phyloP scores from a whole-genome alignment of 176 grass and related monocot genomes.

The Thinopyrum elongatum region DNA sequence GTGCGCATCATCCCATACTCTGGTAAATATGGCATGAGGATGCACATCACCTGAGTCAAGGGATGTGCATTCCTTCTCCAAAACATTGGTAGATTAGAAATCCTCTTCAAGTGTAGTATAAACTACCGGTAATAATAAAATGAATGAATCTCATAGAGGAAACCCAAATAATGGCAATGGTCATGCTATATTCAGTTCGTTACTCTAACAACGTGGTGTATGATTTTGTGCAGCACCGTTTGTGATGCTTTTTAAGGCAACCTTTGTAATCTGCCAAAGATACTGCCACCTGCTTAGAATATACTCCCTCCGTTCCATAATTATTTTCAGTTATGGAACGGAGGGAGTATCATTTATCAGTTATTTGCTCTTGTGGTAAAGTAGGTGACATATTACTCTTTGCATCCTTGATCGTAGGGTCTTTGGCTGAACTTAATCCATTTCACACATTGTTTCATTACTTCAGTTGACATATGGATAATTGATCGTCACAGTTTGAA shows the following conservation, averaged over 20 bases:
- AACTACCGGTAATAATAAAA: not conserved
- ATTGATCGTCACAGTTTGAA: not conserved
- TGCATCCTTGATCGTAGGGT: not conserved
- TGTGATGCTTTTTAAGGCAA: slow-evolving; percentile 4
- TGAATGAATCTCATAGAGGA: not conserved
- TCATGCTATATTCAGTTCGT: not conserved
- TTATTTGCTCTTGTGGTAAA: not conserved
- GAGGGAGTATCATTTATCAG: not conserved
- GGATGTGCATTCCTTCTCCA: not conserved
- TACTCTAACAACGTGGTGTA: not conserved
- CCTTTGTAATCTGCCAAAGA: not conserved
- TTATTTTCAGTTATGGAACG: too few relatives aligned
- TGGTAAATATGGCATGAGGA: not conserved
- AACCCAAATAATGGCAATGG: not conserved
- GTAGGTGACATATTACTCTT: not conserved
- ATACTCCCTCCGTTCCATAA: too few relatives aligned
- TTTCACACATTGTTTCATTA: not conserved
- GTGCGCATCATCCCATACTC: not conserved
- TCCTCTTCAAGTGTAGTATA: not conserved
- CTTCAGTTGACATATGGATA: not conserved
- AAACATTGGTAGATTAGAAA: not conserved
- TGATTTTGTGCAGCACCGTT: not conserved
- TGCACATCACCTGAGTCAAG: not conserved
- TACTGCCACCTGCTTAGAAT: not conserved
- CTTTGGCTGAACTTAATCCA: not conserved